Percentiles rank a stretch among this genome's conserved stretches.
These are phyloP conservation scores for Syzygium oleosum DNA, from an alignment of 345 rosid species.

Conservation along the genomic window DNA sequence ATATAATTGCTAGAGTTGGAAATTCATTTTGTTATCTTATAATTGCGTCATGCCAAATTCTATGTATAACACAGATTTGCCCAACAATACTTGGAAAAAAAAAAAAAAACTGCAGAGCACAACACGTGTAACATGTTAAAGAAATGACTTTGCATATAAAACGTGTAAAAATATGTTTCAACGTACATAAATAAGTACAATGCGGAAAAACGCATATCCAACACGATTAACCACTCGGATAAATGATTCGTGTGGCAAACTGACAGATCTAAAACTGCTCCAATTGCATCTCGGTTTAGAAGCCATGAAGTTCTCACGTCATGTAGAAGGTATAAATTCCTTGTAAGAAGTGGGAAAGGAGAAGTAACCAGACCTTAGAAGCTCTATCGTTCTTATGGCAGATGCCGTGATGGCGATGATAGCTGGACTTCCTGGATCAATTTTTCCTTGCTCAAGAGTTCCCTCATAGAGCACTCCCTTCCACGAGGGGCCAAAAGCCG, in stretches of 20 bases:
- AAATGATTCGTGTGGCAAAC: neutral
- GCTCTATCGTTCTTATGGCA: conserved; percentile 65
- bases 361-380: conserved; percentile 36
- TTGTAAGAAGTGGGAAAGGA: neutral
- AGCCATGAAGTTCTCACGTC: neutral
- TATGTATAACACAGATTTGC: neutral
- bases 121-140: neutral
- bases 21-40: neutral
- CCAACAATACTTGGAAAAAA: neutral
- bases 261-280: neutral
- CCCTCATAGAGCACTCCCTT: conserved; percentile 47
- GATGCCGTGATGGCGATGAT: conserved; percentile 60
- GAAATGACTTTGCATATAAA: neutral
- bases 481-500: conserved; percentile 54
- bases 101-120: neutral
- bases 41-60: neutral
- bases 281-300: neutral
- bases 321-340: neutral
- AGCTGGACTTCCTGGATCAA: conserved; percentile 63
- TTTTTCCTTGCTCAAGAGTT: conserved; percentile 32
- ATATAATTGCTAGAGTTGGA: neutral
- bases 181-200: neutral
- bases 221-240: neutral
- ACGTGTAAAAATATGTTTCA: neutral
- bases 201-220: neutral